Conservation (phyloP, 805 yeast genomes). For the Ogataea nakhonphanomensis region DNA sequence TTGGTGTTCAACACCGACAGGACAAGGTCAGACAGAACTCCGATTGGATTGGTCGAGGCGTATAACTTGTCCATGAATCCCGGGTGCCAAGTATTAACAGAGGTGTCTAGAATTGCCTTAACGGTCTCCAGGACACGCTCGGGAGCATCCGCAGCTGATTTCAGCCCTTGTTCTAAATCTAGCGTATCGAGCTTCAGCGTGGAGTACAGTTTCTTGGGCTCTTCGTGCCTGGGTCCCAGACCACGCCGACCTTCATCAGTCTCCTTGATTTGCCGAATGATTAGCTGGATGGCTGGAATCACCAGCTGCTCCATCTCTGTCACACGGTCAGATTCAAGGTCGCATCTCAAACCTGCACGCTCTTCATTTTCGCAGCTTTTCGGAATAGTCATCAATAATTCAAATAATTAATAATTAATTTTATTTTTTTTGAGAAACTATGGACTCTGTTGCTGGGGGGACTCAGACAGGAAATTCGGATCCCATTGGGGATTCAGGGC, state of each 20-base stretch:
- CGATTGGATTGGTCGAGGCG: conserved; percentile 84
- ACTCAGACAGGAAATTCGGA: no score
- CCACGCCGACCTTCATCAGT: conserved; percentile 43
- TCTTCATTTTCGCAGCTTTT: background rate
- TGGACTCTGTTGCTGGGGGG: no score
- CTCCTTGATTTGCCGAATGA: conserved; percentile 49
- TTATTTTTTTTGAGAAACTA: no score
- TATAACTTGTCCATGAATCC: conserved; percentile 82
- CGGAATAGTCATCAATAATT: conserved; percentile 6
- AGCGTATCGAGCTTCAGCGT: conserved; percentile 36
- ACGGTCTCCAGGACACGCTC: conserved; percentile 47
- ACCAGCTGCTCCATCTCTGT: conserved; percentile 56
- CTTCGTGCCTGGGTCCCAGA: conserved; percentile 47
- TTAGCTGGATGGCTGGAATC: conserved; percentile 45
- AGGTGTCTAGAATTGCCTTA: conserved; percentile 56
- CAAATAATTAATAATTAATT: background rate
- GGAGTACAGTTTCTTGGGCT: conserved; percentile 46
- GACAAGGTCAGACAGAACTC: conserved; percentile 68
- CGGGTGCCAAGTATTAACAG: conserved; percentile 84
- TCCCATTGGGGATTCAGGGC: conserved; percentile 1
- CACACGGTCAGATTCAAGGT: conserved; percentile 49
- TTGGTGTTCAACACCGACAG: conserved; percentile 74
- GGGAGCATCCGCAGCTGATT: conserved; percentile 14
- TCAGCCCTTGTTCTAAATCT: conserved; percentile 22
- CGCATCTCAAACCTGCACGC: conserved; percentile 15